phyloP scores from a whole-genome alignment of 164 flowering plant species.

The Paratinospora sagittata region DNA sequence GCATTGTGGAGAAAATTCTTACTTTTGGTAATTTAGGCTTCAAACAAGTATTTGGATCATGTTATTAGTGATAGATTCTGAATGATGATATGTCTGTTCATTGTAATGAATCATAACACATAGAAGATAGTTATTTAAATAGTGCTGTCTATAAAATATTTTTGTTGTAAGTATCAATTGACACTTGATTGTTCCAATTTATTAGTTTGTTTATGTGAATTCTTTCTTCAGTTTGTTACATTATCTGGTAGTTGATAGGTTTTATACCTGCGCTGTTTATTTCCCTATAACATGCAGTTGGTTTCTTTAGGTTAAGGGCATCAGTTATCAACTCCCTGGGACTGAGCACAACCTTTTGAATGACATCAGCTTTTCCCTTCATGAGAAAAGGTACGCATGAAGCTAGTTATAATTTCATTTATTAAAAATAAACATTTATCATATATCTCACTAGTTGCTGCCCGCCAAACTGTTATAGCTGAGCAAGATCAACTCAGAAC shows the following conservation, averaged over 20 bases:
- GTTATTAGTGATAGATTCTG: too few relatives aligned
- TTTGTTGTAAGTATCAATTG: neutral
- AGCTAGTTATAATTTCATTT: neutral
- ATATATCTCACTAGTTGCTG: neutral
- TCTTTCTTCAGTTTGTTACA: neutral
- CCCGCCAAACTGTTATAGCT: too few relatives aligned
- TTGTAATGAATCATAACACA: too few relatives aligned
- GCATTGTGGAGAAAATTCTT: too few relatives aligned
- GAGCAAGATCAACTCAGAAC: too few relatives aligned
- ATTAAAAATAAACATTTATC: neutral
- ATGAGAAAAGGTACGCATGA: slow-evolving; percentile 59
- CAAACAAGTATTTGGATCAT: too few relatives aligned
- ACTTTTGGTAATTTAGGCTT: too few relatives aligned
- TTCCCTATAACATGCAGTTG: slow-evolving; percentile 3
- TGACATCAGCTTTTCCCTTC: slow-evolving; percentile 62
- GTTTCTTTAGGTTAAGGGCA: slow-evolving; percentile 50
- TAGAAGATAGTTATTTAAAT: too few relatives aligned
- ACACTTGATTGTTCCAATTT: neutral
- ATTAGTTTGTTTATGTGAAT: neutral
- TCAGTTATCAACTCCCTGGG: slow-evolving; percentile 80
- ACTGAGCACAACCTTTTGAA: slow-evolving; percentile 67
- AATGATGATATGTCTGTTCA: too few relatives aligned
- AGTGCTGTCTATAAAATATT: neutral
- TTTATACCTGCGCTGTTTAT: neutral
- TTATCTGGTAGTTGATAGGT: neutral